phyloP scores from a whole-genome alignment of 2,329 filamentous ascomycete species.

The Cytospora paraplurivora region DNA sequence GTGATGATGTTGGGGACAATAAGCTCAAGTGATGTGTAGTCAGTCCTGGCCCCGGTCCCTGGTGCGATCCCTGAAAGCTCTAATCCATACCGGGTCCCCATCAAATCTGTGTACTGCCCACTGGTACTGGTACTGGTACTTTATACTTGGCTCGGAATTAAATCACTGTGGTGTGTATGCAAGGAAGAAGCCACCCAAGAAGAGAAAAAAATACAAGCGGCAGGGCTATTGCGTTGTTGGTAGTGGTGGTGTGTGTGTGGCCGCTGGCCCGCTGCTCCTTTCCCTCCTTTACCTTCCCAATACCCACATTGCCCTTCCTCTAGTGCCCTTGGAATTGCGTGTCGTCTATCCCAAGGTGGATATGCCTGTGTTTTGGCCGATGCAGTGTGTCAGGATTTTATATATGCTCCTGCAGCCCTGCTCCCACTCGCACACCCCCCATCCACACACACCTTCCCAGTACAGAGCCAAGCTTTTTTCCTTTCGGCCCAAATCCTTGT shows the following conservation, averaged over 20 bases:
- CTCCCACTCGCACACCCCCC: constrained; percentile 22
- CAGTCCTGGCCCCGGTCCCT: constrained; percentile 3
- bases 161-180: constrained; percentile 1
- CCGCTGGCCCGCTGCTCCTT: constrained; percentile 15
- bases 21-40: neutral
- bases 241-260: constrained; percentile 6
- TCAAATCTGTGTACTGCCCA: constrained; percentile 5
- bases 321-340: constrained; percentile 22
- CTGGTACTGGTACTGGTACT: constrained; percentile 4
- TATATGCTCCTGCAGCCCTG: constrained; percentile 30
- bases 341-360: constrained; percentile 17
- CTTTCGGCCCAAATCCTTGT: constrained; percentile 6
- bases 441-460: neutral
- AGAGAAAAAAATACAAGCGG: neutral
- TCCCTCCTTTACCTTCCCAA: constrained; percentile 15
- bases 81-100: constrained; percentile 13
- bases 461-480: constrained; percentile 17
- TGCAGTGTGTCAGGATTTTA: constrained; percentile 32
- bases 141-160: constrained; percentile 21
- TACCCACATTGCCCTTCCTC: constrained; percentile 10
- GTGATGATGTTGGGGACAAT: neutral
- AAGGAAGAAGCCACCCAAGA: constrained; percentile 22
- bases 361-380: constrained; percentile 25
- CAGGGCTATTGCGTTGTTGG: constrained; percentile 5
- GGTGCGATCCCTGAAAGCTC: constrained; percentile 14